These are phyloP conservation scores for Plasmopara halstedii DNA, from an alignment of 352 stramenopile genomes.

Conservation along the genomic window DNA sequence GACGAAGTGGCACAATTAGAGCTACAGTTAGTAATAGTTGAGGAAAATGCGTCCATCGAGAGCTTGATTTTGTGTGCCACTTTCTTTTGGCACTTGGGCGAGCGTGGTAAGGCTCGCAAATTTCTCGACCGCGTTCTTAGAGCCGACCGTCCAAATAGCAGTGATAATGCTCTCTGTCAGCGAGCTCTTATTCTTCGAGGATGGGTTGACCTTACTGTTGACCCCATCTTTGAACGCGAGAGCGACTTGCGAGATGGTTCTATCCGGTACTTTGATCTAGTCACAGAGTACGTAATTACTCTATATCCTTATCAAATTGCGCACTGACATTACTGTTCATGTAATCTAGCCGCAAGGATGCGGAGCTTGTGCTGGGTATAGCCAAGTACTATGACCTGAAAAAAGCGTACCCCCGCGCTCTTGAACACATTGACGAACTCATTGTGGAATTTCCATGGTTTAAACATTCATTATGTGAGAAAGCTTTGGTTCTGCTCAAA, in stretches of 20 bases:
- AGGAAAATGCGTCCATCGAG: conserved; percentile 51
- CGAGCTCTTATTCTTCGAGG: conserved; percentile 54
- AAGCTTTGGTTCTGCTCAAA: conserved; percentile 72
- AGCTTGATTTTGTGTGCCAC: conserved; percentile 58
- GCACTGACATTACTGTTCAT: background rate
- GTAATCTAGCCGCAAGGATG: conserved; percentile 44
- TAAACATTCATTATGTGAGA: conserved; percentile 73
- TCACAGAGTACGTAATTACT: conserved; percentile 35
- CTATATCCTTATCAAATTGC: background rate
- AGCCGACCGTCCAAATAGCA: conserved; percentile 10
- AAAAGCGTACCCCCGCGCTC: conserved; percentile 50
- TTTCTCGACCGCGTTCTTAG: conserved; percentile 52
- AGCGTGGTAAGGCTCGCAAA: conserved; percentile 58
- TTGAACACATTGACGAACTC: conserved; percentile 68
- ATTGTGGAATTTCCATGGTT: conserved; percentile 80
- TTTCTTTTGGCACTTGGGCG: conserved; percentile 73
- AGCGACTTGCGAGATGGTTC: conserved; percentile 45
- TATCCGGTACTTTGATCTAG: conserved; percentile 62
- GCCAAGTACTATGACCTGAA: conserved; percentile 72
- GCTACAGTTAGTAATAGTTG: conserved; percentile 71
- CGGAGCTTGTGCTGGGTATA: conserved; percentile 60
- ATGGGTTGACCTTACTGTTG: conserved; percentile 67
- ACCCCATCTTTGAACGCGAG: conserved; percentile 66
- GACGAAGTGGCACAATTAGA: conserved; percentile 74
- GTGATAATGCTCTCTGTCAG: conserved; percentile 27